phyloP scores from a whole-genome alignment of 2,329 filamentous ascomycete genomes.

The Verticillium isaacii region DNA sequence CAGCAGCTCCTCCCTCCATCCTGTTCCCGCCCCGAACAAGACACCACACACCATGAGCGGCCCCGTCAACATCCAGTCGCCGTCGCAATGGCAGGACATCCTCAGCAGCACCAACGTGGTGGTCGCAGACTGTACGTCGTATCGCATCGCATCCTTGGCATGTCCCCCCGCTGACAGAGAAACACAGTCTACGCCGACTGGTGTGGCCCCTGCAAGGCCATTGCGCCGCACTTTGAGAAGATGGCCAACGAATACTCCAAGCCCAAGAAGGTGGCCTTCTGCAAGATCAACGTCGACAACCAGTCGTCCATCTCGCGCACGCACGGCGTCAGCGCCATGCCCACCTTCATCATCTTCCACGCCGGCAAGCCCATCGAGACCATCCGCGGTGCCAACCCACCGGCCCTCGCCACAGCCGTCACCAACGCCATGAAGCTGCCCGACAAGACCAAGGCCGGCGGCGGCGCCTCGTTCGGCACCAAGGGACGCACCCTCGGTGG shows the following conservation, averaged over 20 bases:
- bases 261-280: conserved; percentile 79
- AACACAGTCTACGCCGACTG: conserved; percentile 83
- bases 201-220: conserved; percentile 91
- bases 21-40: background rate
- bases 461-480: conserved; percentile 45
- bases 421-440: conserved; percentile 60
- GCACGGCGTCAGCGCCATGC: conserved; percentile 82
- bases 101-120: conserved; percentile 73
- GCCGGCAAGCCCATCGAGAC: conserved; percentile 68
- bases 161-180: conserved; percentile 17
- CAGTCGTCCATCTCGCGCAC: conserved; percentile 72
- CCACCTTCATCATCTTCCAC: conserved; percentile 90
- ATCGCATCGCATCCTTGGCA: conserved; percentile 7
- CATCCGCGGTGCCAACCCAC: conserved; percentile 75
- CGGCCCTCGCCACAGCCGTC: conserved; percentile 70
- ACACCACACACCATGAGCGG: conserved; percentile 32
- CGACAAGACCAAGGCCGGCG: conserved; percentile 31
- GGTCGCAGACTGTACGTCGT: conserved; percentile 77
- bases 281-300: conserved; percentile 85
- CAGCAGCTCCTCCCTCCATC: background rate
- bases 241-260: conserved; percentile 76
- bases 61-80: conserved; percentile 56
- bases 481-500: conserved; percentile 53
- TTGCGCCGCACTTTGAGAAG: conserved; percentile 83
- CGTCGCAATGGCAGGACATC: conserved; percentile 66